Evolutionary conservation across 768 basidiomycete species (phyloP).

Genomic region (Russula ochroleuca): DNA sequence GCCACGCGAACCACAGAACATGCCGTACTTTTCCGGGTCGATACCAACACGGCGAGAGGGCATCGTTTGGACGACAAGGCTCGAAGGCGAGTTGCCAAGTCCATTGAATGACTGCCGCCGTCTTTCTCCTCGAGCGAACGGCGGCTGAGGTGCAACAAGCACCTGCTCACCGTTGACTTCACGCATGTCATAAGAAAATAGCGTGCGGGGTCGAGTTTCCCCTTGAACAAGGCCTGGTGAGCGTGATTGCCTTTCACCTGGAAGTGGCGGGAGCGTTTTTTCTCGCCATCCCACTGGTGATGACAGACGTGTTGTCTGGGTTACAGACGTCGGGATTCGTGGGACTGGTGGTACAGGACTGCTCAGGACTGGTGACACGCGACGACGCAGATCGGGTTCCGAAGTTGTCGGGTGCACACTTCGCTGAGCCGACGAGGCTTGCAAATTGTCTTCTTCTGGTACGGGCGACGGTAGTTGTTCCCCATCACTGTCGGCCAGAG

Average conservation of each 20-base stretch:
- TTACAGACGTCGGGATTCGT: conserved; percentile 16
- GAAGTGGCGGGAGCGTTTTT: conserved; percentile 76
- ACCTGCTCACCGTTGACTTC: conserved; percentile 46
- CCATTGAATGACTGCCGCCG: conserved; percentile 79
- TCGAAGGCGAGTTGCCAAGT: conserved; percentile 49
- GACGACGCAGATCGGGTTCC: conserved; percentile 59
- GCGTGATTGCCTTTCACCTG: conserved; percentile 41
- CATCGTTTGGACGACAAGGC: conserved; percentile 48
- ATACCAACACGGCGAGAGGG: conserved; percentile 29
- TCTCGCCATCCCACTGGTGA: conserved; percentile 46
- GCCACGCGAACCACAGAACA: conserved; percentile 66
- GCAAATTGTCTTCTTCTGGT: conserved; percentile 22
- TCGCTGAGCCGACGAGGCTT: conserved; percentile 5
- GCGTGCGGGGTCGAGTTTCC: conserved; percentile 58
- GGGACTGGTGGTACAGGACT: conserved; percentile 29
- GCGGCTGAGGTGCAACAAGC: conserved; percentile 57
- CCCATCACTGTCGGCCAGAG: conserved; percentile 41
- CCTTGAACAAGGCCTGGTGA: conserved; percentile 30
- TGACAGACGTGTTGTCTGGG: conserved; percentile 4
- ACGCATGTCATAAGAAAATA: conserved; percentile 58
- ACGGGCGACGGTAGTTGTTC: conserved; percentile 34
- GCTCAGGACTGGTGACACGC: conserved; percentile 31
- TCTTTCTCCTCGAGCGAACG: conserved; percentile 53
- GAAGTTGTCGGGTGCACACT: conserved; percentile 52
- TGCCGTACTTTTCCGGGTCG: conserved; percentile 48